These are phyloP conservation scores for Eucalyptus cloeziana DNA, from an alignment of 345 rosid genomes.

Conservation along the genomic window DNA sequence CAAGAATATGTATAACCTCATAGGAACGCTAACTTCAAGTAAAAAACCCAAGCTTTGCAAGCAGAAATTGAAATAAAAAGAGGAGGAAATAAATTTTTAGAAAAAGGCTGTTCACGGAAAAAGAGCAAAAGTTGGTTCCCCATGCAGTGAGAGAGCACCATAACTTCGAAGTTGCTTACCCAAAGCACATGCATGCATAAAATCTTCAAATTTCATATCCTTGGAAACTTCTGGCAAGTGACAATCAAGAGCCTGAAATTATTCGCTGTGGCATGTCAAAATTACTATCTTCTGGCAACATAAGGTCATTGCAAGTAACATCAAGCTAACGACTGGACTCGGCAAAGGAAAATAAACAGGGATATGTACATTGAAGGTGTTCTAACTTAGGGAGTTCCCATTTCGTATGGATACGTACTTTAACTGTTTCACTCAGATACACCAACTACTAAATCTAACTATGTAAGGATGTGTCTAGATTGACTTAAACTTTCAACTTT, in stretches of 20 bases:
- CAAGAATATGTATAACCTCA: background rate
- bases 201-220: slow-evolving; percentile 33
- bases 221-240: slow-evolving; percentile 10
- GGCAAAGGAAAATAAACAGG: background rate
- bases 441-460: background rate
- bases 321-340: background rate
- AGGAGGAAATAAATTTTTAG: background rate
- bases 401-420: background rate
- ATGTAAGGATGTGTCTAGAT: background rate
- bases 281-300: background rate
- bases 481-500: background rate
- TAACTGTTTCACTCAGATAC: background rate
- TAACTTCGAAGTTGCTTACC: slow-evolving; percentile 16
- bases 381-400: background rate
- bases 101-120: background rate
- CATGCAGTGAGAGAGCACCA: background rate
- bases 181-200: slow-evolving; percentile 61
- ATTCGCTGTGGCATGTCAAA: background rate
- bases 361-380: background rate
- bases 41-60: background rate
- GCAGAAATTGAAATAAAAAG: background rate
- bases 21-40: background rate
- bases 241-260: slow-evolving; percentile 32
- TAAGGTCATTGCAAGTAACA: background rate
- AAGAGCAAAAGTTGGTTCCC: background rate